Base-by-base conservation (phyloP, 2,329 filamentous ascomycete genomes). In the Beauveria asiatica region DNA sequence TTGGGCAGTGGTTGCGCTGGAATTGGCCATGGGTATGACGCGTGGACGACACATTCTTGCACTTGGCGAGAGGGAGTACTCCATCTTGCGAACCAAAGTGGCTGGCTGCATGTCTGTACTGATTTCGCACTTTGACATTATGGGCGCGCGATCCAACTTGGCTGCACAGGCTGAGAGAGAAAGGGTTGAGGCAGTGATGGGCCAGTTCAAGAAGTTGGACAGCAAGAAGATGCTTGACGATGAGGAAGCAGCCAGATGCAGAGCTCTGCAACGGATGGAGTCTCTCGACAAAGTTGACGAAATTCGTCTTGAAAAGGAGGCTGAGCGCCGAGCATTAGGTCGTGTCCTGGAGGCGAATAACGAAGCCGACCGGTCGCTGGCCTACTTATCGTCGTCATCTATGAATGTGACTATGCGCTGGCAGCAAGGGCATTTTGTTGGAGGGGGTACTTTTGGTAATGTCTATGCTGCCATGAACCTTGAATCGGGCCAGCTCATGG, bases 351-450 rank as follows among this genome's bases (percentile, higher is more conserved):
- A 99, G 76, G 92, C 92, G 62, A 93, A 88, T 59, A 97, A 95
- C 71, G 94, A 97, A 75, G 92, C 95, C 13, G 94, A 99, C 73
- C 88, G 93, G 57, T 97, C 93, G 30, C 82, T 99, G 45, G 95
- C 93, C 1, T 95, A 92, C 69, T 83, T 99, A 19, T 97, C 92
- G 2, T 94, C 93, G 0, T 95, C 91, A 45, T 91, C 93, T 16
- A 96, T 92, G 23, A 97, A 97, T 70, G 89, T 97, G 61, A 96
- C 90, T 49, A 85, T 97, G 76, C 87, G 94, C 64, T 99, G 94
- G 94, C 94, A 97, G 72, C 94, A 97, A 78, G 94, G 94, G n/a
- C 91, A 96, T 68, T 99, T 95, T 70, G 91, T 99, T 48, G 94
- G 94, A 55, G 93, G 94, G 57, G 94, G 94, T 65, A 97, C 93